Base-by-base conservation (phyloP, 306 rosid species). In the Trifolium repens region DNA sequence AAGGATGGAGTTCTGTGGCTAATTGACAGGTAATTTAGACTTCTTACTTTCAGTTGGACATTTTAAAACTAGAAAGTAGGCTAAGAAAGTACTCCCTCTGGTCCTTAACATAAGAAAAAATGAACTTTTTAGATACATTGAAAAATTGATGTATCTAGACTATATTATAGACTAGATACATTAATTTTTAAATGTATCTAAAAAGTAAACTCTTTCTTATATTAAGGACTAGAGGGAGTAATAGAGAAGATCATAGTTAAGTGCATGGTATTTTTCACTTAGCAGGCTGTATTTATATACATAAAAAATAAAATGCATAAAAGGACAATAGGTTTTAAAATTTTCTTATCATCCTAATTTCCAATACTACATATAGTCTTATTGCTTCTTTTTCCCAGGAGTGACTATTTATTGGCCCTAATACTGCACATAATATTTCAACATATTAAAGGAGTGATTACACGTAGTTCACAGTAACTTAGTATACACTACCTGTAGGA, bases 1-100 rank as follows among this genome's bases (percentile, higher is more conserved):
- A 87, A 84, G 80, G 99, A 94, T 84, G 99, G 99, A 65, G 99
- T 94, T 85, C 98, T 94, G 79, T 94, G 99, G 99, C 90, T 94
- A 66, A 88, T 94, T 84, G 99, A 94, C 85, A 92, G 99, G 99
- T 94, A 86, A 81, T 55, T 60, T 17, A 74, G 44, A 75, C 72
- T 58, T 67, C 64, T 26, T 13, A 22, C 71, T 37, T 74, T 78
- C 65, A 66, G 24, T 59, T 69, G 46, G 46, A 44, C 16, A 50
- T 72, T 77, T 62, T 77, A 32, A 43, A 44, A 77, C 54, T 57
- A 34, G 62, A 69, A 54, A 77, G 19, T 46, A 60, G 64, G 43
- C 10, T 70, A 16, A 69, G 39, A 37, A 49, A 78, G 63, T 17
- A 17, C 19, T 17, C 19, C 19, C 19, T 17, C 19, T 0, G 19